Evolutionary conservation across 352 stramenopile species (phyloP).

Genomic region (Pythium rhizo-oryzae): DNA sequence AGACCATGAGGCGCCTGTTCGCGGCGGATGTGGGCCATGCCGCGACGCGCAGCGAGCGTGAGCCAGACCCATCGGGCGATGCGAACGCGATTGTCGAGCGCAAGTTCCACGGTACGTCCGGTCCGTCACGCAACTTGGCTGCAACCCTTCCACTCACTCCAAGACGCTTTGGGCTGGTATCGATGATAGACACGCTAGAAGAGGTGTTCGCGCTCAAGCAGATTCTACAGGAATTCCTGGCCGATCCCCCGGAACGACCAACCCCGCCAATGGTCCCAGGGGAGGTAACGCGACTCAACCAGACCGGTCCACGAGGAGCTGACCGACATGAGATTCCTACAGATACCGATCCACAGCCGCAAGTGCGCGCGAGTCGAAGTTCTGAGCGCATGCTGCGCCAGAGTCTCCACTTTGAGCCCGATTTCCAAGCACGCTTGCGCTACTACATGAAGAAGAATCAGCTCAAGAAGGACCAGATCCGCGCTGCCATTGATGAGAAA

Average conservation of each 20-base stretch:
- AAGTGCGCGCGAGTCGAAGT: constrained; percentile 24
- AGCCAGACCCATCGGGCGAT: neutral
- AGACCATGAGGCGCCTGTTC: neutral
- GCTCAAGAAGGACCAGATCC: constrained; percentile 52
- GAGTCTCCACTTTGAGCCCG: constrained; percentile 54
- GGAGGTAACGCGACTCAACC: neutral
- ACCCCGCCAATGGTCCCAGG: neutral
- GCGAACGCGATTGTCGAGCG: constrained; percentile 37
- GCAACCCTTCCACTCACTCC: neutral
- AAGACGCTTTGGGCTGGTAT: neutral
- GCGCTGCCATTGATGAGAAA: constrained; percentile 36
- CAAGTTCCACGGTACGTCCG: constrained; percentile 40
- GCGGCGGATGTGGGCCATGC: neutral
- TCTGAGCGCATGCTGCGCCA: constrained; percentile 48
- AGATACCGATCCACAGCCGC: neutral
- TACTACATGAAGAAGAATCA: constrained; percentile 43
- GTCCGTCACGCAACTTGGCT: neutral
- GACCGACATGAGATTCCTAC: neutral
- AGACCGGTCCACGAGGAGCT: neutral
- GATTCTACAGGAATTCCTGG: constrained; percentile 42
- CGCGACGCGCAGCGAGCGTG: too few species aligned
- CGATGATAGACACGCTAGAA: constrained; percentile 44
- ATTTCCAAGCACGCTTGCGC: constrained; percentile 68
- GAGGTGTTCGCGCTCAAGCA: constrained; percentile 62
- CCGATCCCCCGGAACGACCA: constrained; percentile 7